Base-by-base conservation (phyloP, 2,329 filamentous ascomycete species). In the Taxawa tesnikishii region DNA sequence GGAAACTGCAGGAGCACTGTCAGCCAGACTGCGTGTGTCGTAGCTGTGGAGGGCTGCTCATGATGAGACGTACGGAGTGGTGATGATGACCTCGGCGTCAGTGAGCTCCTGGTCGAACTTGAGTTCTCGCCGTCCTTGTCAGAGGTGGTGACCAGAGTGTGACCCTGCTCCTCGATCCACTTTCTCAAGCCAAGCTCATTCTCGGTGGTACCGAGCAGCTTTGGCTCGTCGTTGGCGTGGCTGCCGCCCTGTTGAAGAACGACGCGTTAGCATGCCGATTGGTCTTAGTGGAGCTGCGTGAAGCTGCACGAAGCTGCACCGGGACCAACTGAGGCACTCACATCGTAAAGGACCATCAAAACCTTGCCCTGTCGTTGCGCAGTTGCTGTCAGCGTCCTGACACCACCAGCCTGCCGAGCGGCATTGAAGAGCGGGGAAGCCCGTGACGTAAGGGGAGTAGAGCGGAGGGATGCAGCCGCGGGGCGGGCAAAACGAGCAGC, bases 71-170 rank as follows among this genome's bases (percentile, higher is more conserved):
- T 61, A 94, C 82, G 90, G 90, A 37, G 90, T 98, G 48, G 90
- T 98, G 65, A 98, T 96, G 73, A 98, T 96, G 62, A 98, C 71
- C 64, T 98, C 90, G 41, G 90, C 85, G 56, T 96, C 90, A 40
- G 90, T 85, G 34, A 98, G 75, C 67, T 98, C 84, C 68, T 87
- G 73, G 63, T 96, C 90, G 48, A 98, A 96, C 46, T 72, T 81
- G 88, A 96, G 71, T 80, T 73, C 66, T 84, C 81, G 45, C 84
- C 81, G 50, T 98, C 90, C 71, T 98, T 98, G 71, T 94, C 84
- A 28, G 87, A 94, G 44, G 90, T 98, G 51, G 90, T 98, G 48
- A 98, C 74, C 40, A 98, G 75, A 43, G 83, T 92, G 75, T 98
- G 90, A 51, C 90, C 90, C 60, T 92, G 79, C 41, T 88, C 83